Base-by-base conservation (phyloP, 208 protist species). In the Angomonas deanei region DNA sequence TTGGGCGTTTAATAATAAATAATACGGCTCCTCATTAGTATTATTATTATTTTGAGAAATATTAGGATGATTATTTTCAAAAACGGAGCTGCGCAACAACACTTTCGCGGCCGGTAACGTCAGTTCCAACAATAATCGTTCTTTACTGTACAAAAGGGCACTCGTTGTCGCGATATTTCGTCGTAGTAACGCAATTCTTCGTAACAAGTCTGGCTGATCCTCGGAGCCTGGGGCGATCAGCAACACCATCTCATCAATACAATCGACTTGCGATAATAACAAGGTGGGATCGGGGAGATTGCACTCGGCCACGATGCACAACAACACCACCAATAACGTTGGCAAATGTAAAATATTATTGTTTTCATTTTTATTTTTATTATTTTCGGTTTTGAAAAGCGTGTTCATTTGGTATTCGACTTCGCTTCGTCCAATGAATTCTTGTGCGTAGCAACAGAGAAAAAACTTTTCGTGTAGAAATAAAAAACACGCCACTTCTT, bases 161-260 rank as follows among this genome's bases (percentile, higher is more conserved):
- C 82, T 80, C 46, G 76, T 61, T 26, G 76, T 58, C 5, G 85
- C 83, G 48, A 95, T 91, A 63, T 77, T 78, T 39, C 86, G 85
- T 32, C 88, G 85, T 53, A 91, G 77, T 23, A 88, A 50, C 23
- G 88, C 81, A 1, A 95, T 70, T 27, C 88, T 85, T 0, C 83
- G 88, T 36, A 95, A 63, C 56, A 95, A 48, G 57, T 95, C 88
- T 2, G 86, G 72, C 74, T 95, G 88, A 66, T 95, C 88, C 23
- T 72, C 81, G 63, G 80, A 60, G 6, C 81, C 84, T 1, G 88
- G 84, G 6, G 85, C 83, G 64, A 95, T 86, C 15, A 92, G 77
- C 49, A 93, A 68, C 53, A 91, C 81, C 84, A 95, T 92, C 69
- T 95, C 88, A 53, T 95, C 84, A 23, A 95, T 83, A 59, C 73